A percentile compares a stretch with the other conserved stretches of the same genome.
Conservation (phyloP, 768 basidiomycete species). For the Leccinum disarticulatum region DNA sequence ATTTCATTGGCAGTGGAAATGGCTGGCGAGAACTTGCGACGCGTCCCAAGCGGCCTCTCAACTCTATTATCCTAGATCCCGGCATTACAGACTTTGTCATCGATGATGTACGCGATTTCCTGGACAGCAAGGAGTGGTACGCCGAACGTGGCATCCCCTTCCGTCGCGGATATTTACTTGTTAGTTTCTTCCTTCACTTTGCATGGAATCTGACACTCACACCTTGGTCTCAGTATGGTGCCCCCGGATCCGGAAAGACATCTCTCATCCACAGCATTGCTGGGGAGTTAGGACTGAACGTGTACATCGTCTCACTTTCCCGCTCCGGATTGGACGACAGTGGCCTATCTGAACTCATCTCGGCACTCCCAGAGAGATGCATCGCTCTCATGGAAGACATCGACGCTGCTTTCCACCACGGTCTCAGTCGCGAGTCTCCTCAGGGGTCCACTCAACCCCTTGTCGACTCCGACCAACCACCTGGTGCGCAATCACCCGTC, state of each 20-base stretch:
- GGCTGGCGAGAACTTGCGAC: constrained; percentile 56
- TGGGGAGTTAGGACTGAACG: constrained; percentile 72
- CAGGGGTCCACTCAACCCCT: not conserved
- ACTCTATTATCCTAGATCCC: constrained; percentile 69
- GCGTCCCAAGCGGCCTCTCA: constrained; percentile 62
- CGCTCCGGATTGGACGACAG: constrained; percentile 63
- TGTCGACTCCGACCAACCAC: constrained; percentile 6
- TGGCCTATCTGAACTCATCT: constrained; percentile 55
- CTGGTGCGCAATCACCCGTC: constrained; percentile 12
- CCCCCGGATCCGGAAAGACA: constrained; percentile 78
- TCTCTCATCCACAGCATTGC: constrained; percentile 75
- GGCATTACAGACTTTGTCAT: constrained; percentile 65
- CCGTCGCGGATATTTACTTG: constrained; percentile 74
- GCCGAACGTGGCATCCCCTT: constrained; percentile 76
- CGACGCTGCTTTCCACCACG: constrained; percentile 67
- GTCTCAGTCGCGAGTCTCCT: constrained; percentile 36
- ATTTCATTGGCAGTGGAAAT: constrained; percentile 24
- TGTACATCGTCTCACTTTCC: constrained; percentile 72
- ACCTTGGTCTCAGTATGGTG: constrained; percentile 50
- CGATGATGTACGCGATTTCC: constrained; percentile 69
- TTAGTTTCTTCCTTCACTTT: constrained; percentile 19
- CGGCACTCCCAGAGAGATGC: constrained; percentile 63
- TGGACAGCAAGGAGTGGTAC: constrained; percentile 72
- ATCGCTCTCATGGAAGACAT: constrained; percentile 85
- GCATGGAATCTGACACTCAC: not conserved